phyloP scores from a whole-genome alignment of 306 rosid species.

The Dalbergia cultrata region DNA sequence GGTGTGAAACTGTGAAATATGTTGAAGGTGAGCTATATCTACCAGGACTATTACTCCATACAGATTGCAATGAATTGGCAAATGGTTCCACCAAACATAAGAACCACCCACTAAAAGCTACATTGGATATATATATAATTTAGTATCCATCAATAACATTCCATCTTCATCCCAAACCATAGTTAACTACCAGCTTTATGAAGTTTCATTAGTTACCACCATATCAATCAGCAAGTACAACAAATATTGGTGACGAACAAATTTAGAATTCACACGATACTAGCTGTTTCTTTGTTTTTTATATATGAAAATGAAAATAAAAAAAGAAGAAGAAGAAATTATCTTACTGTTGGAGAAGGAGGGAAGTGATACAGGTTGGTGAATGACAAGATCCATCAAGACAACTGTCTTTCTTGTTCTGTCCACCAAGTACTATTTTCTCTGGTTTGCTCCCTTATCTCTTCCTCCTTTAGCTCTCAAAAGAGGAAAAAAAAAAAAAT shows the following conservation, averaged over 20 bases:
- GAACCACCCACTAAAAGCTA: slow-evolving; percentile 31
- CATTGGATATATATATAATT: background rate
- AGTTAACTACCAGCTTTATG: slow-evolving; percentile 34
- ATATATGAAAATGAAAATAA: background rate
- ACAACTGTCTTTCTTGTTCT: slow-evolving; percentile 14
- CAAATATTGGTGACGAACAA: background rate
- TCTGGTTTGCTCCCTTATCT: slow-evolving; percentile 41
- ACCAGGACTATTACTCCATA: slow-evolving; percentile 43
- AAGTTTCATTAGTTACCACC: slow-evolving; percentile 12
- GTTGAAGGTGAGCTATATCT: slow-evolving; percentile 33
- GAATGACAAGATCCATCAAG: slow-evolving; percentile 65
- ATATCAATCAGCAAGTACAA: slow-evolving; percentile 26
- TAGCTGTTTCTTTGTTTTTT: background rate
- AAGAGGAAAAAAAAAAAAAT: background rate
- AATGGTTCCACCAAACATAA: slow-evolving; percentile 53
- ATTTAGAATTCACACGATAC: background rate
- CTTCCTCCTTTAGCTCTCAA: background rate
- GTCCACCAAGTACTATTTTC: slow-evolving; percentile 22
- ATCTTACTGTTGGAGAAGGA: slow-evolving; percentile 61
- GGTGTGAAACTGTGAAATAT: slow-evolving; percentile 19
- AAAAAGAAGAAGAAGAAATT: background rate
- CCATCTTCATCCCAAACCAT: slow-evolving; percentile 24
- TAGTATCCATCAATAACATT: too few species aligned
- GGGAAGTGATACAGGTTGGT: slow-evolving; percentile 47
- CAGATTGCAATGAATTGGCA: slow-evolving; percentile 48